These are phyloP conservation scores for Nothomitra cinnamomea DNA, from an alignment of 2,329 filamentous ascomycete species.

Conservation along the genomic window DNA sequence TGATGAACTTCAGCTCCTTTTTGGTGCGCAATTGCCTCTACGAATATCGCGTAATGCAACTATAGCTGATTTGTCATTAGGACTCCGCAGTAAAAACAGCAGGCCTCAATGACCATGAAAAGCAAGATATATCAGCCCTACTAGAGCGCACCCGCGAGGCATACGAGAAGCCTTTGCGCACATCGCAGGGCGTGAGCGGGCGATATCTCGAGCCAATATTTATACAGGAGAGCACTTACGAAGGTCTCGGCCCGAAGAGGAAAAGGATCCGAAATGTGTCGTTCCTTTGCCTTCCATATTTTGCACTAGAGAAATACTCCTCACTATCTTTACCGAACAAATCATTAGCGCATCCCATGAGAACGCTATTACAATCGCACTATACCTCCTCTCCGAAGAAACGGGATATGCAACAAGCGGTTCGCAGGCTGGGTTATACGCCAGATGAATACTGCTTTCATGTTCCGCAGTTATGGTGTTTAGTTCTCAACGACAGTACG, in stretches of 20 bases:
- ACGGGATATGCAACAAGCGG: slow-evolving; percentile 23
- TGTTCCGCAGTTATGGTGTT: slow-evolving; percentile 31
- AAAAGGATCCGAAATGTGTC: neutral
- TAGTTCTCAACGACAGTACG: slow-evolving; percentile 26
- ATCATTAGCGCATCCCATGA: neutral
- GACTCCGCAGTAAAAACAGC: neutral
- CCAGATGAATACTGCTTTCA: slow-evolving; percentile 28
- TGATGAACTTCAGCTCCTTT: neutral
- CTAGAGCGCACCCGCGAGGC: neutral
- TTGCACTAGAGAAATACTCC: neutral
- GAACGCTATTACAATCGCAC: neutral
- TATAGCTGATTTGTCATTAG: neutral
- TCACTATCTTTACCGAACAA: neutral
- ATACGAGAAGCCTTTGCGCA: neutral
- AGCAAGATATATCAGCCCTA: neutral
- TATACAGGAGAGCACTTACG: neutral
- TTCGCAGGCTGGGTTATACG: slow-evolving; percentile 23
- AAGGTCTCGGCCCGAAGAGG: neutral
- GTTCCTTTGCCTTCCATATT: neutral
- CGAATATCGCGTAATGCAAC: neutral
- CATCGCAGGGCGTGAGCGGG: neutral
- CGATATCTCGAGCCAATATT: neutral
- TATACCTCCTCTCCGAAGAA: neutral
- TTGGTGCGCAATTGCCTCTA: neutral
- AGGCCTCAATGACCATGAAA: neutral